Evolutionary conservation across 108 stramenopile species (phyloP), one percentile per base, ranked within the genome.

Genomic region (Fragilariopsis cylindrus): DNA sequence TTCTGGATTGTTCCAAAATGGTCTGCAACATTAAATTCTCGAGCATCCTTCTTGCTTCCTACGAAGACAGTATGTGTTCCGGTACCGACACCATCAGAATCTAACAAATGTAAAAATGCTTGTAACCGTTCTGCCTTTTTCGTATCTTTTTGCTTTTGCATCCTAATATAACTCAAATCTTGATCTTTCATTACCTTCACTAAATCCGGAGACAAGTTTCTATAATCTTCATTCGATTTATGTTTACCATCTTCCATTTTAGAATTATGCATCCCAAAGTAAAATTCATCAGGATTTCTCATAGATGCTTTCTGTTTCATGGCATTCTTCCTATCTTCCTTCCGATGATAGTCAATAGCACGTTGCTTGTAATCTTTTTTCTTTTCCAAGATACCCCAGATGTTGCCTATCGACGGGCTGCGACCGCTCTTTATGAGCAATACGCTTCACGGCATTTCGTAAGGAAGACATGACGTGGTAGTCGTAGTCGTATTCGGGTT

Each of bases 281-380:
- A 99, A 79, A 98, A 99, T 88, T 99, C 99, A 77, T 99, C 99
- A 0, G 97, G 97, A 76, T 99, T 99, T 65, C 94, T 81, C 85
- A 96, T 88, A 21, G 92, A 71, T 9, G 95, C 96, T 68, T 94
- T 96, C 18, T 74, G 72, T 11, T 89, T 76, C 79, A 99, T 84
- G 18, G 83, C 71, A 49, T 74, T 82, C 64, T 98, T 69, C 3
- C 82, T 76, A 46, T 89, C 81, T 69, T 86, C 73, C 87, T 99
- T 99, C 16, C 74, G 71, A 69, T 98, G 94, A 75, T 86, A 97
- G 81, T 98, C 92, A 9, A 77, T 54, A n/a, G 99, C 97, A 47
- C 99, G 98, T 43, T 85, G 72, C n/a, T 84, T 79, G 74, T 99
- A 99, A 81, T 99, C 99, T 67, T 87, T 86, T 72, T 98, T 90